phyloP scores from a whole-genome alignment of 2,329 filamentous ascomycete species.

The Nemania sp. region DNA sequence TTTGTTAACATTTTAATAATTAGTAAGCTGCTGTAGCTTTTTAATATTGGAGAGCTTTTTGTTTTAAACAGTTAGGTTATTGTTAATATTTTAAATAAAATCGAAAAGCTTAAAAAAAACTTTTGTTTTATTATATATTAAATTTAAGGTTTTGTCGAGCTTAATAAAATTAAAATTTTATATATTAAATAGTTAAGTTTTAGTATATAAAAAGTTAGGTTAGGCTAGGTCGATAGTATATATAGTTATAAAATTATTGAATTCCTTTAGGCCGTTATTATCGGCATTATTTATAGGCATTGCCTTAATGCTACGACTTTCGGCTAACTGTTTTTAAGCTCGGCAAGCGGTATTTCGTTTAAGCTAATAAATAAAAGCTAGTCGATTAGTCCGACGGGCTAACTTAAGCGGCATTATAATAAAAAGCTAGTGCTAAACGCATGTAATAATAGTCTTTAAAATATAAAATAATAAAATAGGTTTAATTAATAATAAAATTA shows the following conservation, averaged over 20 bases:
- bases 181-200: slow-evolving; percentile 1
- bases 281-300: background rate
- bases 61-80: background rate
- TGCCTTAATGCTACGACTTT: background rate
- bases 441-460: too few species aligned
- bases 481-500: background rate
- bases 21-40: background rate
- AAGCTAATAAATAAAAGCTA: background rate
- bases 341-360: background rate
- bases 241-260: background rate
- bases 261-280: background rate
- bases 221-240: too few species aligned
- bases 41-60: background rate
- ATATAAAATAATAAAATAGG: too few species aligned
- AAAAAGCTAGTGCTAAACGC: too few species aligned
- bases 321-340: background rate
- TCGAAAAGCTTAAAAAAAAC: background rate
- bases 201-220: background rate
- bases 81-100: background rate
- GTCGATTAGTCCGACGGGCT: background rate
- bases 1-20: too few species aligned
- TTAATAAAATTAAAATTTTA: slow-evolving; percentile 1
- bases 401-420: too few species aligned
- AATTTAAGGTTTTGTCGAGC: background rate
- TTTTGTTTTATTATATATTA: background rate